Evolutionary conservation across 192 early-diverging fungal species (phyloP).

Genomic region (Obelidium mucronatum): DNA sequence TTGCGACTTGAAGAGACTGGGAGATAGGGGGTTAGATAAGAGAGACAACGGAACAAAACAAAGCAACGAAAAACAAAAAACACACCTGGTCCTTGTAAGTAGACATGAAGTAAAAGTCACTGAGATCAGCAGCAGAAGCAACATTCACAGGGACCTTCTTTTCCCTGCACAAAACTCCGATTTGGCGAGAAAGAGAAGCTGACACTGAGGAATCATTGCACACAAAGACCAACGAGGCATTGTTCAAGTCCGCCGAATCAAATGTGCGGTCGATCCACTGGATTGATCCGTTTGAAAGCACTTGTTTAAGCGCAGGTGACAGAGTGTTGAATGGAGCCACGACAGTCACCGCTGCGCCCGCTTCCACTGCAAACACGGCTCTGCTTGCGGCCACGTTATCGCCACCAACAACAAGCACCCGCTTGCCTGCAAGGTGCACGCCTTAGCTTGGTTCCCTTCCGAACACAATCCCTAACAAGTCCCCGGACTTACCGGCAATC

Average conservation of each 20-base stretch:
- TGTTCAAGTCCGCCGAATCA: conserved; percentile 38
- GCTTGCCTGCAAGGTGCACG: conserved; percentile 44
- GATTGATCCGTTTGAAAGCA: conserved; percentile 35
- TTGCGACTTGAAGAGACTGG: conserved; percentile 85
- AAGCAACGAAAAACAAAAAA: not conserved
- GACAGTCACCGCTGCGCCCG: conserved; percentile 82
- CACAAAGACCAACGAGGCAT: conserved; percentile 62
- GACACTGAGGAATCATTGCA: conserved; percentile 60
- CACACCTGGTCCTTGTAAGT: conserved; percentile 50
- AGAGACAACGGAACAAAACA: conserved; percentile 1
- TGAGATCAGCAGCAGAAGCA: conserved; percentile 78
- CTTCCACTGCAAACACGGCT: conserved; percentile 79
- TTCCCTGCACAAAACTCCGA: conserved; percentile 64
- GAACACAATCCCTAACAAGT: no score
- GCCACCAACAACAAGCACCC: conserved; percentile 86
- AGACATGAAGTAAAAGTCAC: conserved; percentile 91
- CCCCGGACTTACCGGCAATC: conserved; percentile 6
- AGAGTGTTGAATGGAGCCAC: conserved; percentile 65
- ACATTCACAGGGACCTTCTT: conserved; percentile 84
- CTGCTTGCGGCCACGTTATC: conserved; percentile 82
- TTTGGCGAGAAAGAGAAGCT: conserved; percentile 34
- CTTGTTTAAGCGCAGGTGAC: conserved; percentile 62
- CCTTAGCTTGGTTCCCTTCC: no score
- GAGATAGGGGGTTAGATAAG: not conserved
- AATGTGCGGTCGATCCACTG: conserved; percentile 43